phyloP scores from a whole-genome alignment of 495 filamentous ascomycete species.

The Diplogelasinospora grovesii region DNA sequence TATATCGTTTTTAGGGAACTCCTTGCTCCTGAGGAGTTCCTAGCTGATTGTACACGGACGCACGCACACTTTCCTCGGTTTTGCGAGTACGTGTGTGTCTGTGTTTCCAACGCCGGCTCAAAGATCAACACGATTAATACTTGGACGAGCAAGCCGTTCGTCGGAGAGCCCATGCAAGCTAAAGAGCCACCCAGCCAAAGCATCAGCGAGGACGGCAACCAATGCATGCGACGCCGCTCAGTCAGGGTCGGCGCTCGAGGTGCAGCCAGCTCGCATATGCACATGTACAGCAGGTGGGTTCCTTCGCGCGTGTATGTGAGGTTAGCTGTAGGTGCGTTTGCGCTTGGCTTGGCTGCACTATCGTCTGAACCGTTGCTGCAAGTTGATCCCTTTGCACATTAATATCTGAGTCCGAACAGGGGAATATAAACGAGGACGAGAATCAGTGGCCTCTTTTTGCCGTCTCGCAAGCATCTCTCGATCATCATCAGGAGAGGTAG shows the following conservation, averaged over 20 bases:
- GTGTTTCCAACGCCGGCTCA: too few relatives aligned
- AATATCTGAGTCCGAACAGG: neutral
- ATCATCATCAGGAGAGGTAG: too few relatives aligned
- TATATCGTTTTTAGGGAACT: too few relatives aligned
- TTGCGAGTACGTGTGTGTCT: too few relatives aligned
- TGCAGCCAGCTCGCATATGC: constrained; percentile 23
- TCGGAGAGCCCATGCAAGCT: constrained; percentile 20
- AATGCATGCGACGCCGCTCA: constrained; percentile 36
- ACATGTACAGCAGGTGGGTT: constrained; percentile 21
- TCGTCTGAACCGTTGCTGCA: constrained; percentile 10
- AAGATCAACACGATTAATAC: too few relatives aligned
- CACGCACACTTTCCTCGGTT: too few relatives aligned
- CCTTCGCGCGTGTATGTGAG: constrained; percentile 10
- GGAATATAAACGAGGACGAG: neutral
- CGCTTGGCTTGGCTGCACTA: constrained; percentile 7
- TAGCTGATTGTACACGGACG: too few relatives aligned
- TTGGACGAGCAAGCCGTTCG: constrained; percentile 19
- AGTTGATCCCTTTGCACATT: neutral
- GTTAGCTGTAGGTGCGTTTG: neutral
- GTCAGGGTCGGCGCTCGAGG: constrained; percentile 29
- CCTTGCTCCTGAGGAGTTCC: too few relatives aligned
- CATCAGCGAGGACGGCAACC: constrained; percentile 33
- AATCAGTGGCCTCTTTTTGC: neutral
- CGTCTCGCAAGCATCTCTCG: neutral
- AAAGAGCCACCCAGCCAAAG: constrained; percentile 14